A percentile compares a stretch with the other conserved stretches of the same genome.
Evolutionary conservation across 768 basidiomycete genomes (phyloP).

Genomic region (Suillus subaureus): DNA sequence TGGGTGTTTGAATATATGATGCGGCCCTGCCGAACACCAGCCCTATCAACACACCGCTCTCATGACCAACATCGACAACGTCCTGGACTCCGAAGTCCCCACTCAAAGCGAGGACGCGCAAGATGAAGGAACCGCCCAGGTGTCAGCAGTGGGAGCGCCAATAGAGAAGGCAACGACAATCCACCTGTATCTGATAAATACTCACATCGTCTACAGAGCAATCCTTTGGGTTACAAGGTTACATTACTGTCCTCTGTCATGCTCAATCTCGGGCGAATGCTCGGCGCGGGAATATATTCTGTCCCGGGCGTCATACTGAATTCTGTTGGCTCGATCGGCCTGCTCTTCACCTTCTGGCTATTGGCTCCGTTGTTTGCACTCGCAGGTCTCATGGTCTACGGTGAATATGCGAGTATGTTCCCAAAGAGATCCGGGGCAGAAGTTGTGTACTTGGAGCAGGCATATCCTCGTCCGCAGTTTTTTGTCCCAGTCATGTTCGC

Average conservation of each 20-base stretch:
- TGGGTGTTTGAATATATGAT: neutral
- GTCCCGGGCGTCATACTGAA: too few relatives aligned
- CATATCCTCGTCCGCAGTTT: slow-evolving; percentile 21
- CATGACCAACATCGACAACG: slow-evolving; percentile 2
- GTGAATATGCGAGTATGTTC: slow-evolving; percentile 50
- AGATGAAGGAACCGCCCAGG: neutral
- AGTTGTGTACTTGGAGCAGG: slow-evolving; percentile 47
- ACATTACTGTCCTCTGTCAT: slow-evolving; percentile 9
- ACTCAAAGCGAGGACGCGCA: neutral
- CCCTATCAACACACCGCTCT: neutral
- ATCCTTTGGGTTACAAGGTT: slow-evolving; percentile 11
- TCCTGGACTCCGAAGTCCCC: neutral
- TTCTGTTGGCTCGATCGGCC: slow-evolving; percentile 10
- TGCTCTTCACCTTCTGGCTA: slow-evolving; percentile 8
- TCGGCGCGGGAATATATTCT: slow-evolving; percentile 11
- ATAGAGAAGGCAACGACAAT: slow-evolving; percentile 6
- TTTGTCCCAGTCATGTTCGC: slow-evolving; percentile 47
- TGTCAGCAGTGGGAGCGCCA: slow-evolving; percentile 1
- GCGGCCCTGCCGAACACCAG: neutral
- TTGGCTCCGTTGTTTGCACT: slow-evolving; percentile 9
- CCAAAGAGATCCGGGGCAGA: too few relatives aligned
- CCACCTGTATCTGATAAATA: neutral
- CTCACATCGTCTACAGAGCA: slow-evolving; percentile 5
- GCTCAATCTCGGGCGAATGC: slow-evolving; percentile 10
- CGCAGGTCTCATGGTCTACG: slow-evolving; percentile 25